A percentile compares a stretch with the other conserved stretches of the same genome.
phyloP scores from a whole-genome alignment of 148 eudicot species.

The Cornus kousa region DNA sequence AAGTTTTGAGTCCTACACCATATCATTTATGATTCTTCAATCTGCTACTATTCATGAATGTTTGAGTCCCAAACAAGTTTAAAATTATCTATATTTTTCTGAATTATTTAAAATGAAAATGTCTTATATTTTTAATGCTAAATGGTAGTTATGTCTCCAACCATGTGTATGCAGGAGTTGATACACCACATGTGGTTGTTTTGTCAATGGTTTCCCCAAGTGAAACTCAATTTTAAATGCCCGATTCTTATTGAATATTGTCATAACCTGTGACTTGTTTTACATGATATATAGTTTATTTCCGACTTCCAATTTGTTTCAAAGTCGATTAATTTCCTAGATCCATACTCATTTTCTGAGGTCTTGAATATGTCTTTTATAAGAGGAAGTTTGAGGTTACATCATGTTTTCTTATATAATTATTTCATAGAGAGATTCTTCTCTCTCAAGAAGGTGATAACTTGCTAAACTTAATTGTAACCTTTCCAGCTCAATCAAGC shows the following conservation, averaged over 20 bases:
- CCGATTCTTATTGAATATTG: not conserved
- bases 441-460: not conserved
- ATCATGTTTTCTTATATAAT: no score
- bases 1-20: no score
- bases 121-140: no score
- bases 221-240: not conserved
- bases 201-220: not conserved
- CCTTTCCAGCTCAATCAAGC: conserved; percentile 75
- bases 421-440: not conserved
- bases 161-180: no score
- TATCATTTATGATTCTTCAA: no score
- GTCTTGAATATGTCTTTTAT: not conserved
- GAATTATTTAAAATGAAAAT: no score
- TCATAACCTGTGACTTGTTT: not conserved
- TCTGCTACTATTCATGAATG: no score
- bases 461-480: not conserved
- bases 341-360: not conserved
- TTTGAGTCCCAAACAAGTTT: no score
- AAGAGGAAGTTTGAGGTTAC: not conserved
- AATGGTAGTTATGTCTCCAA: no score
- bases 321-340: not conserved
- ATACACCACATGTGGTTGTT: no score
- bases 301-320: not conserved
- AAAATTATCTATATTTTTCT: no score
- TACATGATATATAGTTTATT: not conserved